Evolutionary conservation across 2,329 filamentous ascomycete genomes (phyloP), one percentile per base, ranked within the genome.

Genomic region (Huntiella moniliformis): DNA sequence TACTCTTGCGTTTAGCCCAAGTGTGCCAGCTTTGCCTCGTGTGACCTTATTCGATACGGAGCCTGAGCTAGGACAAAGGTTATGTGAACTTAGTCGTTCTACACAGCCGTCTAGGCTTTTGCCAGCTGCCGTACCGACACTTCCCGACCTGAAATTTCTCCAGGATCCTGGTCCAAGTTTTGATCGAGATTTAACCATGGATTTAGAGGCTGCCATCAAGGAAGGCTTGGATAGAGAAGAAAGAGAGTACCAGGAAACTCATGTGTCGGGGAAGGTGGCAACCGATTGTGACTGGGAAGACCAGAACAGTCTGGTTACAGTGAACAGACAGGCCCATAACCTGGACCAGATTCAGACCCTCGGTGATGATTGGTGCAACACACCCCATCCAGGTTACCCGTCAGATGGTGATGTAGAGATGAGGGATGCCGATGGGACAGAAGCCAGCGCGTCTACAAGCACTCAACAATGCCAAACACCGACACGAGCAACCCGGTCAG

Each of bases 161-260:
- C 22, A 28, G 22, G 22, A 28, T 28, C 7, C 22, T 28, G 22
- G 22, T 5, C 17, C 13, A 8, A 34, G 4, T 17, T 16, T 49
- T n/a, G 42, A 42, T 4, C 42, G 35, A 5, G 35, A 49, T 34
- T 32, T 49, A 18, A 49, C 47, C 2, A 45, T 45, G 42, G 47
- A 49, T 37, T 39, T 49, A 10, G 36, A 42, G 15, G 38, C 34
- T 22, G 42, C 37, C 3, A 13, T 49, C 10, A 34, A 45, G 17
- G 43, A 49, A 13, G 47, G 42, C 4, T 38, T 49, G 2, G 47
- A 45, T 22, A 18, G 34, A 12, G 43, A 49, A 35, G 42, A 49
- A 15, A 35, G 22, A n/a, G 46, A 48, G 22, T 48, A 44, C 11
- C 38, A 18, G 8, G 17, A 39, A 17, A 18, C 16, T 5, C 8